phyloP scores from a whole-genome alignment of 805 yeast genomes.

The Candida sakaeoensis region DNA sequence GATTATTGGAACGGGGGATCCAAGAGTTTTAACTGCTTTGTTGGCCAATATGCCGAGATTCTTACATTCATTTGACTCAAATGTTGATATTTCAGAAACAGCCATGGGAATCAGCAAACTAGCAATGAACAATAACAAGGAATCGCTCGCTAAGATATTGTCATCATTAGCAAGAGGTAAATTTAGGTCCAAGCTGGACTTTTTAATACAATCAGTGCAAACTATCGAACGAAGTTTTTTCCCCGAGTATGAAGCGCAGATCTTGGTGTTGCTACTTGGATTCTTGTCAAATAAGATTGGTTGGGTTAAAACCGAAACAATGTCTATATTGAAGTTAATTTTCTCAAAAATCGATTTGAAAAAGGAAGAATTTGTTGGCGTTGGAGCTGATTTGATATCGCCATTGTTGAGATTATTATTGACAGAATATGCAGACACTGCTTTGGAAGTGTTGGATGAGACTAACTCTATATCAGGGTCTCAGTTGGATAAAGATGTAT shows the following conservation, averaged over 20 bases:
- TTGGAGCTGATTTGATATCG: constrained; percentile 92
- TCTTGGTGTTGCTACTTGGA: constrained; percentile 73
- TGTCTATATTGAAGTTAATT: constrained; percentile 69
- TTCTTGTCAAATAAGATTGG: constrained; percentile 68
- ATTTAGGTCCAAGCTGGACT: constrained; percentile 88
- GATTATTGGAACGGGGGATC: constrained; percentile 68
- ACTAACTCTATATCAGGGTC: constrained; percentile 84
- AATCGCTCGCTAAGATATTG: constrained; percentile 65
- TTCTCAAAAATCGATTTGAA: constrained; percentile 76
- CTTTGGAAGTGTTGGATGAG: constrained; percentile 85
- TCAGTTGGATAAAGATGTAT: constrained; percentile 83
- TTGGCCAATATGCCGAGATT: constrained; percentile 81
- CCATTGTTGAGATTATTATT: constrained; percentile 76
- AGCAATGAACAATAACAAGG: constrained; percentile 55
- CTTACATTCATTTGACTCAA: constrained; percentile 67
- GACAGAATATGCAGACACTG: constrained; percentile 85
- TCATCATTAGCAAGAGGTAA: constrained; percentile 72
- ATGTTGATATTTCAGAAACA: constrained; percentile 46
- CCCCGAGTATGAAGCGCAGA: constrained; percentile 69
- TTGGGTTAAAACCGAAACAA: constrained; percentile 80
- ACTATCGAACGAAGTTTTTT: constrained; percentile 67
- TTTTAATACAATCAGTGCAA: constrained; percentile 73
- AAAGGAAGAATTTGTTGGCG: constrained; percentile 75
- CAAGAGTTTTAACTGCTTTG: constrained; percentile 67
- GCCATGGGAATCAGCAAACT: constrained; percentile 47